Evolutionary conservation across 2,329 filamentous ascomycete genomes (phyloP).

Genomic region (Plectosphaerella cucumerina): DNA sequence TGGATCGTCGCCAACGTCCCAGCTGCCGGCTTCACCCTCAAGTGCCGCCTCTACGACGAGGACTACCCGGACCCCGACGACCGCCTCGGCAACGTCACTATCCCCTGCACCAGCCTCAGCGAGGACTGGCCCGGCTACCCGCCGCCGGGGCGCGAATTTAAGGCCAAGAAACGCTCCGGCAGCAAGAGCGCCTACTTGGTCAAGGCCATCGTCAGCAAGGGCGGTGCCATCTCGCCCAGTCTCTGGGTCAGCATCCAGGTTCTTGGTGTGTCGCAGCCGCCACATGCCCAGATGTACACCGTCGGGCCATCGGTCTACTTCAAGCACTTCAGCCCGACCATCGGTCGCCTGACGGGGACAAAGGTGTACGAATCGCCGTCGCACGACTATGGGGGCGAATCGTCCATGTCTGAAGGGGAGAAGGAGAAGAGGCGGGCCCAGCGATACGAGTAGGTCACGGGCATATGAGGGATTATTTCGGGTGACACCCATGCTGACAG

Average conservation of each 20-base stretch:
- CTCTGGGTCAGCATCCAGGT: conserved; percentile 72
- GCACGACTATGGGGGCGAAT: conserved; percentile 30
- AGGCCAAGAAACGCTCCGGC: conserved; percentile 77
- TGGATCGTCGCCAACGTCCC: conserved; percentile 91
- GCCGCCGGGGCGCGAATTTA: conserved; percentile 53
- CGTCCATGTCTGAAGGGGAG: conserved; percentile 17
- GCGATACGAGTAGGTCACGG: conserved; percentile 66
- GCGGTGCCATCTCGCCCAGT: conserved; percentile 61
- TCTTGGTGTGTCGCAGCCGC: conserved; percentile 70
- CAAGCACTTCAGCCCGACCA: conserved; percentile 84
- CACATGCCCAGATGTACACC: conserved; percentile 70
- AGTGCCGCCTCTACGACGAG: conserved; percentile 86
- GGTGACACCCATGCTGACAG: background rate
- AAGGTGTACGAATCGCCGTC: conserved; percentile 61
- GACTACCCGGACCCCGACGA: conserved; percentile 85
- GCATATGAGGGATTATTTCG: no score
- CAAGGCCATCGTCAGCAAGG: conserved; percentile 59
- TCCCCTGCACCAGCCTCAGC: conserved; percentile 56
- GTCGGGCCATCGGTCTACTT: conserved; percentile 71
- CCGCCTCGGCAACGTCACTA: conserved; percentile 78
- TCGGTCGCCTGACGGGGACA: conserved; percentile 73
- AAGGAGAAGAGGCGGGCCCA: conserved; percentile 52
- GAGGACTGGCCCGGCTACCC: conserved; percentile 67
- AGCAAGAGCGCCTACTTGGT: conserved; percentile 83
- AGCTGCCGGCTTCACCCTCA: conserved; percentile 73